Base-by-base conservation (phyloP, 306 rosid genomes). In the Boehmeria nivea region DNA sequence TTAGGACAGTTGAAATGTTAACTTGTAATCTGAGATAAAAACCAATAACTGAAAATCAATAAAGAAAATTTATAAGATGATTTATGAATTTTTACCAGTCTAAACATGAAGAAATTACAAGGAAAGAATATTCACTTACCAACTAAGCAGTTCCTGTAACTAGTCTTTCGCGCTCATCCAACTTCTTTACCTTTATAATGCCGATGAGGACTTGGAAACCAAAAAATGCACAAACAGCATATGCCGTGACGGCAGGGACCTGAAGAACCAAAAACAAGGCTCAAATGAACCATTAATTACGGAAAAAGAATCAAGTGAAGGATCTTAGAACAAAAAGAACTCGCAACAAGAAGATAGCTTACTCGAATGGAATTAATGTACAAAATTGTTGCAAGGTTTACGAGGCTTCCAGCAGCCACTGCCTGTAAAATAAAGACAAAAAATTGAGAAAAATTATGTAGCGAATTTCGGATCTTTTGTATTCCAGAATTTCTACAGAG, bases 311-410 rank as follows among this genome's bases (percentile, higher is more conserved):
- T 6, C 4, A 8, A 21, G 8, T 49, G 27, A 71, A 17, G 1
- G 15, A 31, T 36, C n/a, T 15, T 42, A 11, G 10, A 8, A n/a
- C 24, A 65, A 17, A 57, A 43, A 13, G 1, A 9, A 33, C 6
- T 11, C 3, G 24, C 25, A 26, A 18, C 39, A 51, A 8, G 48
- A 15, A 14, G 20, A 64, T 36, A 57, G 48, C 86, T 75, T 77
- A 93, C 99, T 50, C 83, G 83, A 67, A 87, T 67, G 48, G 99
- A 75, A 78, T 79, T 81, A 38, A 87, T 76, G 74, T 77, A 81
- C 69, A 87, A 76, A 72, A 93, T 51, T 62, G 99, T 87, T 60
- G 94, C 99, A 58, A 93, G 96, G 76, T 93, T 93, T 72, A 93
- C 75, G 36, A 93, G 72, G 80, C 99, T 93, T 72, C 99, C 99